Base-by-base conservation (phyloP, 1,284 basidiomycete genomes). In the Trametes polyzona region DNA sequence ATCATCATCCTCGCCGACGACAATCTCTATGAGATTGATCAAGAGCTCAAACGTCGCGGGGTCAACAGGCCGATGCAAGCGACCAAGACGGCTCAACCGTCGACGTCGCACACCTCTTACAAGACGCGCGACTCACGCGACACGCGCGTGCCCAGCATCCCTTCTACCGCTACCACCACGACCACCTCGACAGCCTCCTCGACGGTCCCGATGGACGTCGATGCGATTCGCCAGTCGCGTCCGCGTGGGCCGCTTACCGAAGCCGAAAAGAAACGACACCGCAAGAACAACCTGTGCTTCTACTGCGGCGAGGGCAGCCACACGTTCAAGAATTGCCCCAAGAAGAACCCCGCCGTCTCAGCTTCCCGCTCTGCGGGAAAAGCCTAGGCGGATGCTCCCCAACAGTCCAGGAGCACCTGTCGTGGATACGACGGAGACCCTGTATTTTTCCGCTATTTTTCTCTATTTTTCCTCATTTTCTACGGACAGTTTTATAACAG, bases 321-420 rank as follows among this genome's bases (percentile, higher is more conserved):
- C 33, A 11, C 14, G n/a, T n/a, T n/a, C n/a, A n/a, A n/a, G n/a
- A n/a, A n/a, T n/a, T n/a, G n/a, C n/a, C n/a, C n/a, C n/a, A n/a
- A n/a, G n/a, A n/a, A 57, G 2, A 76, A 59, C 58, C 60, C 7
- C 60, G 69, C 4, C n/a, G n/a, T n/a, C n/a, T n/a, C n/a, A 61
- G 61, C 36, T 66, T 65, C 6, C 21, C n/a, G n/a, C n/a, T n/a
- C n/a, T n/a, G n/a, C n/a, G 41, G 41, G 41, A 43, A 43, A 43
- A 43, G 41, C 41, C n/a, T 43, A 43, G 41, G 26, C 41, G 41
- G 41, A 26, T 29, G 41, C n/a, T 29, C 27, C 27, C 26, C 27
- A 11, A 2, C 26, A 21, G 64, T 57, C 63, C 53, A 51, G 27
- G 57, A 66, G 67, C 67, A 63, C 63, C 65, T 66, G 65, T 70